Evolutionary conservation across 176 grass and related monocot genomes (phyloP), one percentile per base, ranked within the genome.

Genomic region (Aechmea fasciata): DNA sequence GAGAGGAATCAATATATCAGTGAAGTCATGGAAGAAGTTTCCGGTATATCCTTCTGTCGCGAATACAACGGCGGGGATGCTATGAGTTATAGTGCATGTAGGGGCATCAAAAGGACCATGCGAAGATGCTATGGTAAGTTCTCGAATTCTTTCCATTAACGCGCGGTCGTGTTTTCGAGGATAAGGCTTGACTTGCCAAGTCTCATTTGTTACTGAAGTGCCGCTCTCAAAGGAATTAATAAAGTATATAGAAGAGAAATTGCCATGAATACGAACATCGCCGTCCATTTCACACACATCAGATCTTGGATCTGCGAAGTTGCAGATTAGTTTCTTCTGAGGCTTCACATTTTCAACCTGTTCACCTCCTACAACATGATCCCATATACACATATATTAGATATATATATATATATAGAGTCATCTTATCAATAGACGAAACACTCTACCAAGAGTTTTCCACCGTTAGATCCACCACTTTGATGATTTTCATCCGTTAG

Each of bases 201-300:
- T 17, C n/a, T 57, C 52, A 15, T 57, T 57, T 17, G n/a, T 13
- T 47, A 2, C 64, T n/a, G 64, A 29, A 47, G 13, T 66, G 64
- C 7, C 13, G 2, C 7, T 3, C 29, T 66, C 11, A 13, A 14
- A 33, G 28, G 64, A 47, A 66, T 11, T 47, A 66, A 66, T 28
- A n/a, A 47, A 47, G 12, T 33, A 25, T 29, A 66, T 13, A 15
- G 64, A 47, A 15, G 64, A 66, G 2, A 11, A 47, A 8, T 13
- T 66, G 13, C 64, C 64, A 66, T 66, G 11, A 13, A 66, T 66
- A 11, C 64, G 23, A 29, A 66, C 28, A 2, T 66, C 64, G 11
- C 64, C 64, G 13, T 66, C 24, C 64, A 66, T 47, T 66, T 47
- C 26, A 66, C 64, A 66, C 11, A 66, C 2, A 47, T 66, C 64